Percentiles rank a stretch among this genome's conserved stretches.
phyloP scores from a whole-genome alignment of 2,329 filamentous ascomycete genomes.

The Stemphylium beticola region DNA sequence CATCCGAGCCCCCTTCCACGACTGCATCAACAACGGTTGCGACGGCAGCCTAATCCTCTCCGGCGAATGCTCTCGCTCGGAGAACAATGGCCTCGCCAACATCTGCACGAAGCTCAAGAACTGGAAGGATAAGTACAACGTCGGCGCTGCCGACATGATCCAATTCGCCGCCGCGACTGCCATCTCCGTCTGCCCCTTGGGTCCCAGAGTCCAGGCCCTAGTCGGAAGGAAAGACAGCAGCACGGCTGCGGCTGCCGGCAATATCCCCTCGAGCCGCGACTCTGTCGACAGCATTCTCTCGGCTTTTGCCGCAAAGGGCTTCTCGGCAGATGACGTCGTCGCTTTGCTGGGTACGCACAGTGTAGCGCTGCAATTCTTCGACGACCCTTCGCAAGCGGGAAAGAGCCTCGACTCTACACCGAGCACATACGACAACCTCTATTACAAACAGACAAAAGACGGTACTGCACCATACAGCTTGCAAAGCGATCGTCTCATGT shows the following conservation, averaged over 20 bases:
- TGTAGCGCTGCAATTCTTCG: constrained; percentile 33
- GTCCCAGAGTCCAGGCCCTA: constrained; percentile 26
- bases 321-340: constrained; percentile 38
- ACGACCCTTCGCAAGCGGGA: constrained; percentile 31
- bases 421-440: constrained; percentile 34
- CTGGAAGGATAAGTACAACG: constrained; percentile 49
- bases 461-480: constrained; percentile 35
- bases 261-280: constrained; percentile 23
- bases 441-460: constrained; percentile 37
- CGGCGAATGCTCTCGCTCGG: constrained; percentile 37
- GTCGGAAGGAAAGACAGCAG: constrained; percentile 32
- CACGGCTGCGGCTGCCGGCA: constrained; percentile 17
- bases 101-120: constrained; percentile 49
- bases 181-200: constrained; percentile 31
- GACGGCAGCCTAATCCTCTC: constrained; percentile 35
- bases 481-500: constrained; percentile 28
- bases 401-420: constrained; percentile 39
- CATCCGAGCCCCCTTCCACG: constrained; percentile 36
- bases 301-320: constrained; percentile 36
- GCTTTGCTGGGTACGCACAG: constrained; percentile 44
- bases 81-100: constrained; percentile 52
- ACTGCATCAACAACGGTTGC: constrained; percentile 37
- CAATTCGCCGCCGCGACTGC: constrained; percentile 34
- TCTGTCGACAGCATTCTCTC: constrained; percentile 23
- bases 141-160: constrained; percentile 38